phyloP scores from a whole-genome alignment of 371 early-diverging fungal species.

The Blakeslea trispora region DNA sequence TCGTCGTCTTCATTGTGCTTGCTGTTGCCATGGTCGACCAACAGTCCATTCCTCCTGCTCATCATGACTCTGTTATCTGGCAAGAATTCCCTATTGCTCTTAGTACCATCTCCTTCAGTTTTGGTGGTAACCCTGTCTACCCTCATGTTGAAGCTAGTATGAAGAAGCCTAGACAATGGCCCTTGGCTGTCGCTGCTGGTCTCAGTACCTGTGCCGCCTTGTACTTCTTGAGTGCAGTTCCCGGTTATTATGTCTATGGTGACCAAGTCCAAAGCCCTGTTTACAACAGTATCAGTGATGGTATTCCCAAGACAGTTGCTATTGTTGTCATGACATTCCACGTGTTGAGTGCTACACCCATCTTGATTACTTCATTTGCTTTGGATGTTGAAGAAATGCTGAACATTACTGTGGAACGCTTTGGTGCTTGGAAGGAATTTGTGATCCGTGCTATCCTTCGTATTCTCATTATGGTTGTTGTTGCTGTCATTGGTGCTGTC shows the following conservation, averaged over 20 bases:
- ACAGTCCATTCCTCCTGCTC: conserved; percentile 14
- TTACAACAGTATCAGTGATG: conserved; percentile 68
- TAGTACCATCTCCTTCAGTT: conserved; percentile 74
- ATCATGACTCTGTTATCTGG: conserved; percentile 51
- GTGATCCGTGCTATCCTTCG: conserved; percentile 61
- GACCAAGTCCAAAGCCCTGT: conserved; percentile 70
- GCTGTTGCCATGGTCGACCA: conserved; percentile 39
- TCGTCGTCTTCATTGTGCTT: conserved; percentile 48
- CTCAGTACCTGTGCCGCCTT: conserved; percentile 70
- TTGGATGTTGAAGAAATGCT: conserved; percentile 69
- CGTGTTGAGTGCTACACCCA: conserved; percentile 82
- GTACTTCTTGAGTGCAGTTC: conserved; percentile 73
- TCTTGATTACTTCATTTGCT: conserved; percentile 80
- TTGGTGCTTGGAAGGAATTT: conserved; percentile 52
- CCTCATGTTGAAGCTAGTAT: conserved; percentile 88
- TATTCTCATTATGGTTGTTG: conserved; percentile 44
- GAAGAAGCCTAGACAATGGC: conserved; percentile 76
- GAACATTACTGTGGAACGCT: conserved; percentile 54
- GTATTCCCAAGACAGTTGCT: conserved; percentile 63
- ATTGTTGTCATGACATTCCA: conserved; percentile 80
- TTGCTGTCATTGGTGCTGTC: conserved; percentile 62
- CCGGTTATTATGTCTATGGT: conserved; percentile 89
- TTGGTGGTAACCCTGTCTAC: conserved; percentile 81
- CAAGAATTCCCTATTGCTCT: conserved; percentile 59
- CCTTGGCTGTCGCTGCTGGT: conserved; percentile 68